Base-by-base conservation (phyloP, 345 rosid species). In the Pugionium cornutum region DNA sequence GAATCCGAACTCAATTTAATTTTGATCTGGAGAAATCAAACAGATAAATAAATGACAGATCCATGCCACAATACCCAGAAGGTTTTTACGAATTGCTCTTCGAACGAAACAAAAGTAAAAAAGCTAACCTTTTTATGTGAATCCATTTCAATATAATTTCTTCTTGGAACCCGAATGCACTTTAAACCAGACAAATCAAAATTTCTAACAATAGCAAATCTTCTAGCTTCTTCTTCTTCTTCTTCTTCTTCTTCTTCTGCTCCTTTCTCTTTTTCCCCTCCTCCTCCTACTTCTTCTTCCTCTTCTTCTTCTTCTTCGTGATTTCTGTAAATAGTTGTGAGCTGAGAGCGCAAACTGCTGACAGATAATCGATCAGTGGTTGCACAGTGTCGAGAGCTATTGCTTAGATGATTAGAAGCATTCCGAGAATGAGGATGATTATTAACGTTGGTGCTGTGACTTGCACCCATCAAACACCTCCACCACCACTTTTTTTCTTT, bases 111-210 rank as follows among this genome's bases (percentile, higher is more conserved):
- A 27, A 0, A 25, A 66, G 63, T 18, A 18, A 18, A 18, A 78
- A 35, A 62, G 7, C 7, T 6, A 57, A 87, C 98, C 96, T 92
- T 88, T 76, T 79, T 88, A 35, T 77, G 89, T 70, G 82, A 68
- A 82, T 86, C 86, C 97, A 92, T 92, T 26, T 65, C 57, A 58
- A 68, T 49, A 77, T 70, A 37, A 66, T 53, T 62, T 39, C 86
- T 80, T 53, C 83, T 80, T 39, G 88, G 92, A 44, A 87, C 95
- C 72, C 76, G 77, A 80, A 92, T 75, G 64, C 6, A 45, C 57
- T 61, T 79, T 68, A 89, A 75, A 7, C 46, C 72, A 51, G 87
- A 82, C 26, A 78, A 27, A 76, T 92, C 83, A 49, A 82, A 80
- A 66, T 78, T 88, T 44, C 62, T 75, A 50, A 84, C 70, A 64